These are phyloP conservation scores for Trichocladium antarcticum DNA, from an alignment of 495 filamentous ascomycete genomes.

Conservation along the genomic window DNA sequence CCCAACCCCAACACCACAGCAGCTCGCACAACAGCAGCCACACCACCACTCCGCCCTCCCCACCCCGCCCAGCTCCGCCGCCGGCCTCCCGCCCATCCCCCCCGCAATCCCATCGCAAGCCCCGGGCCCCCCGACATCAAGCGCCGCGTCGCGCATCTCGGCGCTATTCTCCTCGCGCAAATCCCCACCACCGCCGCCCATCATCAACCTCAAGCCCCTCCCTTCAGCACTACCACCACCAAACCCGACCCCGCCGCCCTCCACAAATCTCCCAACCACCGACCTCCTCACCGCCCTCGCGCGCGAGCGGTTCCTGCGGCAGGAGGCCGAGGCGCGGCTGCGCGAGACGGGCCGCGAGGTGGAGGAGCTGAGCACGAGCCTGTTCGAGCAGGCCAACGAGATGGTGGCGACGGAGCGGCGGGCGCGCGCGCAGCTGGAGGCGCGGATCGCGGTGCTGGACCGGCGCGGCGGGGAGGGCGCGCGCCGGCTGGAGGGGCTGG, in stretches of 20 bases:
- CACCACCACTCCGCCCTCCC: constrained; percentile 13
- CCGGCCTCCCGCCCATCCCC: constrained; percentile 12
- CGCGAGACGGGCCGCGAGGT: constrained; percentile 64
- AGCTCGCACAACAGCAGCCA: constrained; percentile 2
- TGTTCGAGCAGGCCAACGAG: constrained; percentile 93
- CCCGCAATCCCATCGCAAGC: too few relatives aligned
- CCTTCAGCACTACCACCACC: constrained; percentile 9
- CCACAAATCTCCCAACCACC: constrained; percentile 24
- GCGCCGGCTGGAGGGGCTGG: constrained; percentile 58
- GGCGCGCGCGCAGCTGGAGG: constrained; percentile 67
- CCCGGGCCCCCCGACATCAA: constrained; percentile 31
- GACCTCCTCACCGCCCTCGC: constrained; percentile 61
- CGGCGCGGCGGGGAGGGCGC: constrained; percentile 59
- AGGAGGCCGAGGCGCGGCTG: constrained; percentile 62
- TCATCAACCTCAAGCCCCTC: constrained; percentile 20
- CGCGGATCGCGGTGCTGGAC: constrained; percentile 59
- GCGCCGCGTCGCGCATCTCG: constrained; percentile 46
- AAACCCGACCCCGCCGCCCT: constrained; percentile 3
- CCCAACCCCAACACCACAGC: constrained; percentile 2
- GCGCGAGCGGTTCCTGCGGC: constrained; percentile 59
- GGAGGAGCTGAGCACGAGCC: constrained; percentile 73
- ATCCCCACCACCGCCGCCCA: too few relatives aligned
- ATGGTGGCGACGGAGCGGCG: constrained; percentile 89
- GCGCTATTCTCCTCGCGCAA: constrained; percentile 55
- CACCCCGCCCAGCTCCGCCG: constrained; percentile 7